These are phyloP conservation scores for Pleurotus sapidus DNA, from an alignment of 768 basidiomycete genomes.

Conservation along the genomic window DNA sequence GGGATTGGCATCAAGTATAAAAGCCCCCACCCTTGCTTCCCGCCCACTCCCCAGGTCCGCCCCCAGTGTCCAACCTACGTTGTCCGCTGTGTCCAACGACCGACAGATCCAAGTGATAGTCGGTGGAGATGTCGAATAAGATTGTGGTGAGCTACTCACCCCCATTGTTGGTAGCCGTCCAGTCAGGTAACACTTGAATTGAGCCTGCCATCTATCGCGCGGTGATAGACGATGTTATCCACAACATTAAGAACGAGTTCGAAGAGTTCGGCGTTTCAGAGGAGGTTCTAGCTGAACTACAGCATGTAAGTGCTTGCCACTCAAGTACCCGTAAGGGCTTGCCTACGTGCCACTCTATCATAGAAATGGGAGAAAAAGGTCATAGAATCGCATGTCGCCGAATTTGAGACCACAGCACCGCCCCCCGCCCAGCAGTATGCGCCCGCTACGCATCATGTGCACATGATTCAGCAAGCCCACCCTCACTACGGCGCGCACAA, in stretches of 20 bases:
- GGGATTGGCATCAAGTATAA: conserved; percentile 48
- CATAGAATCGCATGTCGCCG: conserved; percentile 90
- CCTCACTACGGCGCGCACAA: conserved; percentile 56
- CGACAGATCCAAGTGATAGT: conserved; percentile 14
- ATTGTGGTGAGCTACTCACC: conserved; percentile 93
- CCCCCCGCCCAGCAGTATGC: conserved; percentile 45
- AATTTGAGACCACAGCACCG: conserved; percentile 65
- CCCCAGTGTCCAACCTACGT: conserved; percentile 22
- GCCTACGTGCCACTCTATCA: conserved; percentile 1
- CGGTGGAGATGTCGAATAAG: conserved; percentile 83
- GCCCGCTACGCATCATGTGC: conserved; percentile 62
- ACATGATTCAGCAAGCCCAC: conserved; percentile 56
- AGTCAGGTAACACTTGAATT: conserved; percentile 52
- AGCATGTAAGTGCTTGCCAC: conserved; percentile 63
- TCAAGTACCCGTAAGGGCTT: conserved; percentile 10
- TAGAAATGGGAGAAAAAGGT: conserved; percentile 98
- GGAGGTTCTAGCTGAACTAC: conserved; percentile 84
- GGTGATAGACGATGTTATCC: conserved; percentile 96
- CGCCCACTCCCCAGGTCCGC: conserved; percentile 37
- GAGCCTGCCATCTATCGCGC: conserved; percentile 90
- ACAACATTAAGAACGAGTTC: conserved; percentile 86
- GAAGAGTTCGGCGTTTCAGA: conserved; percentile 95
- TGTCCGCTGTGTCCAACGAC: conserved; percentile 13
- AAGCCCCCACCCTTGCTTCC: conserved; percentile 40
- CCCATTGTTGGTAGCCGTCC: conserved; percentile 43